A percentile compares a stretch with the other conserved stretches of the same genome.
Conservation (phyloP, 2,329 filamentous ascomycete species). For the Plectosphaerella cucumerina region DNA sequence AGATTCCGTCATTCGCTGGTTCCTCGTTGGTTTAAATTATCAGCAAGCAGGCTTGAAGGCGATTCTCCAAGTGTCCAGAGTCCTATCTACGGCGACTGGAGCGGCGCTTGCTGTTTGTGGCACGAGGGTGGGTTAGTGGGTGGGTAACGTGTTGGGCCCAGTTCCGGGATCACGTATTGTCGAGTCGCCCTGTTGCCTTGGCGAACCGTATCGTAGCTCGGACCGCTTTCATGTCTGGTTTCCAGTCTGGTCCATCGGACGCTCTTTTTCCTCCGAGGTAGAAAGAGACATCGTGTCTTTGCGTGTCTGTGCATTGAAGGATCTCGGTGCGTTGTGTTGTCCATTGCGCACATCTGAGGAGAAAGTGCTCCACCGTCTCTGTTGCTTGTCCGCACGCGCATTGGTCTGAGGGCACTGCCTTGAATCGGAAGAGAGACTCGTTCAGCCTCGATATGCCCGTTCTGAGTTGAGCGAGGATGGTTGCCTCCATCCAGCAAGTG, state of each 20-base stretch:
- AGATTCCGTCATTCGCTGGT: background rate
- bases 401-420: conserved; percentile 3
- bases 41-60: conserved; percentile 10
- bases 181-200: conserved; percentile 19
- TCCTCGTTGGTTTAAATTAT: conserved; percentile 1
- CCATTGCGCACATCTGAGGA: conserved; percentile 11
- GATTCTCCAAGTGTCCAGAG: conserved; percentile 11
- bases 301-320: background rate
- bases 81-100: conserved; percentile 11
- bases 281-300: conserved; percentile 1
- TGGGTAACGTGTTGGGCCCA: background rate
- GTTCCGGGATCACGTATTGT: conserved; percentile 3
- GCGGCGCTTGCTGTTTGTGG: conserved; percentile 6
- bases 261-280: background rate
- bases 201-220: conserved; percentile 23
- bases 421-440: conserved; percentile 8
- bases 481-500: conserved; percentile 16
- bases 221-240: conserved; percentile 21
- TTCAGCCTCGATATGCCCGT: conserved; percentile 14
- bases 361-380: conserved; percentile 16
- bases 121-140: conserved; percentile 5
- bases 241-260: conserved; percentile 18
- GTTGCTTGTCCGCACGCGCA: conserved; percentile 11
- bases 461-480: conserved; percentile 13
- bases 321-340: conserved; percentile 8